Base-by-base conservation (phyloP, 257 asterid species). In the Solanum infundibuliforme region DNA sequence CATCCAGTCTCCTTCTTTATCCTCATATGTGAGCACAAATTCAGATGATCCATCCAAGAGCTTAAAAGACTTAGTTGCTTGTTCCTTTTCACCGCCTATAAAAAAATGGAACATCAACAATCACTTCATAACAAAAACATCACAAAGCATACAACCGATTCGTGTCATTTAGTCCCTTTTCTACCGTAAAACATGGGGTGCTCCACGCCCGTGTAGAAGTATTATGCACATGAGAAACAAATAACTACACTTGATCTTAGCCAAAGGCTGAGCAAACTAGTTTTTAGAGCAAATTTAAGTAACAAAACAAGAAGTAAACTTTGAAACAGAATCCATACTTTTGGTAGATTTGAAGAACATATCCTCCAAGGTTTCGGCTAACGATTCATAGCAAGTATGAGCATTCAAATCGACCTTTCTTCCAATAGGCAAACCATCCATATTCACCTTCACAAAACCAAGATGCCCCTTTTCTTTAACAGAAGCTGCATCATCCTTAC, bases 1-100 rank as follows among this genome's bases (percentile, higher is more conserved):
- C 98, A 95, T 95, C 98, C 98, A 95, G 21, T 95, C 98, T 21
- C 98, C 98, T 88, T 95, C 98, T 87, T 90, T 95, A 87, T 95
- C 98, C 91, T 95, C 97, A 16, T 95, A 95, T 20, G 98, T 95
- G 21, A 95, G 94, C 84, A 92, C 98, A 86, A 94, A 95, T 73
- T 95, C 98, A 0, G 98, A 93, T 20, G 97, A 94, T 72, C 93
- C 98, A 85, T 95, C 97, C 91, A 95, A 88, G 88, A 94, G 97
- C 95, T 93, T 93, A 39, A 91, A 88, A 29, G 93, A 74, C 62
- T 92, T 91, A 20, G 87, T 86, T 9, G 88, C 23, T 48, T 90
- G 91, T 77, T 95, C 95, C 89, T 91, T 95, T 32, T 91, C 94
- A 32, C 94, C 90, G 77, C 93, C 96, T 91, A 89, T 86, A 84